Base-by-base conservation (phyloP, 371 early-diverging fungal genomes). In the Apophysomyces sp. region DNA sequence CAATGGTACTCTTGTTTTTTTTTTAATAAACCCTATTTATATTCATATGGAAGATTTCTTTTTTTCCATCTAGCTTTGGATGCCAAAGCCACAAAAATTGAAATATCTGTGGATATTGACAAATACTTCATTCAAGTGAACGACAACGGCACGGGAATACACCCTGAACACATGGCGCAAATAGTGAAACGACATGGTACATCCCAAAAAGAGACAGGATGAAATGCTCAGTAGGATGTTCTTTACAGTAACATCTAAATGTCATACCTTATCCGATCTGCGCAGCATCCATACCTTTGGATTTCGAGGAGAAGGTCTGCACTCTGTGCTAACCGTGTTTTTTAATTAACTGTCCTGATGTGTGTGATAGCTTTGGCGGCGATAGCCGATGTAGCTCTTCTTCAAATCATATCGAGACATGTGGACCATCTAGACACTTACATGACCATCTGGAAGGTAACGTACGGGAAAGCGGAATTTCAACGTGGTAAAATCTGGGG, bases 231-330 rank as follows among this genome's bases (percentile, higher is more conserved):
- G 12, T 13, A 52, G 5, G 16, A 36, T 24, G 26, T 28, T 39
- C 26, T 55, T 11, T 58, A 11, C 26, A 86, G 86, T 74, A 4
- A 85, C 87, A 0, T 85, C 89, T 8, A 87, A 86, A 61, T 78
- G 78, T 41, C 74, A 74, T 24, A 66, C 70, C 0, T 41, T 81
- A 0, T 40, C 67, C 18, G 86, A 86, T 57, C 63, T 83, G 1
- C 62, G 76, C 11, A 60, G 68, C 4, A 61, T 78, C 13, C 60
- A 61, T 6, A 80, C 88, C 1, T 87, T 81, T 73, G 91, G 91
- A n/a, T 91, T 84, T 56, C 80, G 89, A 2, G 91, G 91, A 2
- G 87, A 89, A 86, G 89, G 89, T 87, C 51, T 57, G 3, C 39
- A 16, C 11, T 52, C 28, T n/a, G 40, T 11, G 24, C 29, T 18